Evolutionary conservation across 1,284 basidiomycete species (phyloP).

Genomic region (Puccinia polysora): DNA sequence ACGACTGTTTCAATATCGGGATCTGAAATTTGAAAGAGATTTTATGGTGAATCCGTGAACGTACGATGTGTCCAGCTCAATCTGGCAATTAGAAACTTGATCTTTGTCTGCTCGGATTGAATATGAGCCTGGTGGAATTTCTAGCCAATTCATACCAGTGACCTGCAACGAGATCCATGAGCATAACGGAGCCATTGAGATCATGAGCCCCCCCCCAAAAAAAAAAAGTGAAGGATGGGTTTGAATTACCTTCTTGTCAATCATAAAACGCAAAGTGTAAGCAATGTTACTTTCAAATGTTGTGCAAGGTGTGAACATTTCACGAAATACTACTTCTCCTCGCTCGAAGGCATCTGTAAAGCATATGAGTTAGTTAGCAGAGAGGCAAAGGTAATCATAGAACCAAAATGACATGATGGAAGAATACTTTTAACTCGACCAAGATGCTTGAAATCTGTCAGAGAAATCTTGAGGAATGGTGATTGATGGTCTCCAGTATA

Average conservation of each 20-base stretch:
- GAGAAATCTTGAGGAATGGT: constrained; percentile 76
- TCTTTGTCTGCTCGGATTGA: constrained; percentile 59
- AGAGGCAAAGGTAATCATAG: constrained; percentile 27
- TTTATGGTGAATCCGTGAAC: constrained; percentile 46
- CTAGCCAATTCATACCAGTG: constrained; percentile 96
- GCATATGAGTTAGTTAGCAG: constrained; percentile 42
- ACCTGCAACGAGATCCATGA: constrained; percentile 58
- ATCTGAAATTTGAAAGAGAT: not conserved
- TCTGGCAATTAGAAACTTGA: constrained; percentile 74
- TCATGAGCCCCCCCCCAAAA: too few relatives aligned
- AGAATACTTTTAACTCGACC: constrained; percentile 89
- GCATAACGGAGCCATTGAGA: not conserved
- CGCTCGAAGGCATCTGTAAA: constrained; percentile 73
- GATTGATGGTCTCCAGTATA: constrained; percentile 73
- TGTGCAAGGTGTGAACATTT: constrained; percentile 60
- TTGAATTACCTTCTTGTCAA: constrained; percentile 73
- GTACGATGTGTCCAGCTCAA: constrained; percentile 73
- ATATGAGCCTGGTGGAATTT: constrained; percentile 76
- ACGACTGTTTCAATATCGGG: not conserved
- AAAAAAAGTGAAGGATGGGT: not conserved
- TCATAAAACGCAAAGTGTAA: constrained; percentile 87
- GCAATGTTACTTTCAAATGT: constrained; percentile 90
- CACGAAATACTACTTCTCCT: constrained; percentile 67
- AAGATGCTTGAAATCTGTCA: constrained; percentile 66
- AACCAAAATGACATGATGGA: constrained; percentile 14